Percentiles rank a stretch among this genome's conserved stretches.
Conservation (phyloP, 208 protist species). For the Trichomonas tenax region DNA sequence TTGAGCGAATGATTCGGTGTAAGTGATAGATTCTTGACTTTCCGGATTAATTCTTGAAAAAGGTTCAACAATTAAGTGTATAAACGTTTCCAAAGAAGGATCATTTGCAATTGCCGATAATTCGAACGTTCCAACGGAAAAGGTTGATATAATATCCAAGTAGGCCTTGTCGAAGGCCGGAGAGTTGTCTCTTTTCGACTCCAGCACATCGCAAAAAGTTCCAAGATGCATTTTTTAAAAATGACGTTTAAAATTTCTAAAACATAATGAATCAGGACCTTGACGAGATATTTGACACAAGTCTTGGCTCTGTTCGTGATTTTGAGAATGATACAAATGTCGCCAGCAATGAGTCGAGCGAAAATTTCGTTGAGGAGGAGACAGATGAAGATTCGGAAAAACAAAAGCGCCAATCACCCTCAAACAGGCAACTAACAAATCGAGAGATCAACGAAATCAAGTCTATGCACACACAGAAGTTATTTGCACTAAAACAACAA, state of each 20-base stretch:
- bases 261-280: neutral
- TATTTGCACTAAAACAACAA: neutral
- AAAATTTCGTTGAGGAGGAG: neutral
- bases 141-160: neutral
- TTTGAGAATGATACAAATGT: neutral
- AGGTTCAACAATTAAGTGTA: neutral
- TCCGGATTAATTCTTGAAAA: neutral
- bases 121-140: neutral
- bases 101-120: neutral
- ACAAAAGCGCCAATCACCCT: neutral
- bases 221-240: neutral
- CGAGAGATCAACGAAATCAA: neutral
- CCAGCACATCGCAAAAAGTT: neutral
- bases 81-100: neutral
- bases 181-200: neutral
- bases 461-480: neutral
- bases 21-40: neutral
- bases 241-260: neutral
- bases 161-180: neutral
- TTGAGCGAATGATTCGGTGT: neutral
- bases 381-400: neutral
- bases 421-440: neutral
- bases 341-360: neutral
- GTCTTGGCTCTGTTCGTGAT: neutral
- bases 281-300: neutral